Conservation (phyloP, 2,329 filamentous ascomycete species). For the Apiospora rasikravindrae region DNA sequence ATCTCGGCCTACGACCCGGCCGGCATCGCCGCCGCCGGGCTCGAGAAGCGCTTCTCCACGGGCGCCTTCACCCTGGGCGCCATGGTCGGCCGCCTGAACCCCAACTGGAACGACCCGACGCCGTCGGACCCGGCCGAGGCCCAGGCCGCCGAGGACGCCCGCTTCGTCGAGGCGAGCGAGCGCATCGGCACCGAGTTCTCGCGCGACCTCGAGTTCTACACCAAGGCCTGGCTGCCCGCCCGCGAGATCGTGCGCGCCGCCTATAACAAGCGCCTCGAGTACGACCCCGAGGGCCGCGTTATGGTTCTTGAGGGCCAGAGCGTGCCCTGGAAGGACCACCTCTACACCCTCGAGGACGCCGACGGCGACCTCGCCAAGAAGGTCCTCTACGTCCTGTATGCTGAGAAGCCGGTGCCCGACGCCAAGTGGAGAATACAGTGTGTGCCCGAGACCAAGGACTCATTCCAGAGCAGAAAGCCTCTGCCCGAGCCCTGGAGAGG, state of each 20-base stretch:
- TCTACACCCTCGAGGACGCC: conserved; percentile 80
- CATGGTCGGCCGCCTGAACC: conserved; percentile 80
- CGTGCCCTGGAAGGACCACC: conserved; percentile 95
- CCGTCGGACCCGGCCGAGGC: conserved; percentile 59
- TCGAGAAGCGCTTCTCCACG: conserved; percentile 83
- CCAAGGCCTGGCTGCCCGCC: conserved; percentile 83
- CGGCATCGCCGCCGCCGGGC: conserved; percentile 69
- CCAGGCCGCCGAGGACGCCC: conserved; percentile 79
- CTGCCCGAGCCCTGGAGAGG: conserved; percentile 92
- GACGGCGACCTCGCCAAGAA: conserved; percentile 52
- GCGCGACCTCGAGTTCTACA: conserved; percentile 77
- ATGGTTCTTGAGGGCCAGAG: conserved; percentile 78
- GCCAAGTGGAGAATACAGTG: conserved; percentile 94
- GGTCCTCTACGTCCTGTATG: conserved; percentile 89
- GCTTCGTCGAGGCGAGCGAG: conserved; percentile 76
- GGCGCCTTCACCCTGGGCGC: conserved; percentile 85
- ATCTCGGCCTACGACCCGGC: conserved; percentile 80
- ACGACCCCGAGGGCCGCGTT: conserved; percentile 77
- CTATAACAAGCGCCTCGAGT: conserved; percentile 70
- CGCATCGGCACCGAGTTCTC: conserved; percentile 92
- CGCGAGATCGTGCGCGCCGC: conserved; percentile 78
- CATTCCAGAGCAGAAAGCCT: conserved; percentile 90
- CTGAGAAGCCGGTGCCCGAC: conserved; percentile 75
- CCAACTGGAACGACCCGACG: conserved; percentile 74
- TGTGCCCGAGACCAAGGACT: conserved; percentile 83